These are phyloP conservation scores for Hymenoscyphus linearis DNA, from an alignment of 2,329 filamentous ascomycete genomes.

Conservation along the genomic window DNA sequence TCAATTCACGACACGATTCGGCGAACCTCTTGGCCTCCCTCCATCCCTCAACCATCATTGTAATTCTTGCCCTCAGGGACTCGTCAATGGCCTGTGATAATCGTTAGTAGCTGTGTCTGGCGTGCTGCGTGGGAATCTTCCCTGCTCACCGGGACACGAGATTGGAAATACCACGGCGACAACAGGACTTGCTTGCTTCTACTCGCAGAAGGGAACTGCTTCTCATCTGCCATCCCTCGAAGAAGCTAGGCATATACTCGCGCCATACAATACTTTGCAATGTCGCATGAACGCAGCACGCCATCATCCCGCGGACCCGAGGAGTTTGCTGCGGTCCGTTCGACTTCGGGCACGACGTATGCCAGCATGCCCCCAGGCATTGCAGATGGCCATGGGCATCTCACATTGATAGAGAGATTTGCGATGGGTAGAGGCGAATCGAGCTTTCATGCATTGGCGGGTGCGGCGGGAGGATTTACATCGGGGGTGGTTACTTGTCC, in stretches of 20 bases:
- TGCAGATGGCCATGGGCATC: constrained; percentile 16
- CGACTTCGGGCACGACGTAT: constrained; percentile 20
- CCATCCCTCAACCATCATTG: neutral
- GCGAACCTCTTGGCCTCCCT: neutral
- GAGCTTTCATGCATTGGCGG: constrained; percentile 77
- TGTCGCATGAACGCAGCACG: constrained; percentile 41
- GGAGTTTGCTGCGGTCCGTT: constrained; percentile 24
- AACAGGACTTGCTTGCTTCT: constrained; percentile 15
- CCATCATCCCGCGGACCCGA: constrained; percentile 28
- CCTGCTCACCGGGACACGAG: constrained; percentile 50
- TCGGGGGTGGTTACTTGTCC: constrained; percentile 94
- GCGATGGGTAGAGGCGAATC: constrained; percentile 51
- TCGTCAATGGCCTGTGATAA: constrained; percentile 53
- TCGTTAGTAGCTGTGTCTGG: constrained; percentile 47
- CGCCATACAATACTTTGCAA: constrained; percentile 34
- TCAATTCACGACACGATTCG: neutral
- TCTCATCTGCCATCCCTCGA: constrained; percentile 38
- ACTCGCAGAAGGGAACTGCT: constrained; percentile 19
- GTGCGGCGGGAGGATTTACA: constrained; percentile 83
- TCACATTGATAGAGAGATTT: constrained; percentile 50
- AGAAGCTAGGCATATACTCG: constrained; percentile 35
- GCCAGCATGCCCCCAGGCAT: constrained; percentile 11
- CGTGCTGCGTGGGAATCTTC: constrained; percentile 53
- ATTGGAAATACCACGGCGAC: constrained; percentile 26
- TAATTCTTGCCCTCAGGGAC: constrained; percentile 14